Percentiles rank a stretch among this genome's conserved stretches.
Evolutionary conservation across 148 eudicot species (phyloP).

Genomic region (Fagopyrum homotropicum): DNA sequence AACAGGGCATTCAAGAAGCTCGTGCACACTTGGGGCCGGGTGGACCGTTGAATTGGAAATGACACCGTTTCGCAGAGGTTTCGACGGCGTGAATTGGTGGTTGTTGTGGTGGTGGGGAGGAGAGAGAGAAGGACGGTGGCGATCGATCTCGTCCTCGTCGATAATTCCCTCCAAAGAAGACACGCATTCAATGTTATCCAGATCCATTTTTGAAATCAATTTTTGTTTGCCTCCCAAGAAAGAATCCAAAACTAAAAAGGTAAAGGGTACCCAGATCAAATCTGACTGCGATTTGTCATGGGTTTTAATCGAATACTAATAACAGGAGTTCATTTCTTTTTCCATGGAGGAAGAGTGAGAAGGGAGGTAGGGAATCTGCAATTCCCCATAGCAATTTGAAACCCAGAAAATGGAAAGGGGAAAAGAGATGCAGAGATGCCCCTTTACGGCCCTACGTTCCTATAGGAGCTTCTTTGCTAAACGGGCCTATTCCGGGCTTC

Average conservation of each 20-base stretch:
- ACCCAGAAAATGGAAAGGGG: not conserved
- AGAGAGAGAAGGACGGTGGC: constrained; percentile 13
- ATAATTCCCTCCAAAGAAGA: constrained; percentile 45
- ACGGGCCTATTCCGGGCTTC: constrained; percentile 6
- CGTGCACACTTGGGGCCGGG: constrained; percentile 73
- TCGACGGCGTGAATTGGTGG: constrained; percentile 44
- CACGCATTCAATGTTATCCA: constrained; percentile 65
- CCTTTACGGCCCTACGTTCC: not conserved
- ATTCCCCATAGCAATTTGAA: constrained; percentile 8
- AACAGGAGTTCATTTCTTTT: not conserved
- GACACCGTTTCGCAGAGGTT: constrained; percentile 31
- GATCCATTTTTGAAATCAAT: constrained; percentile 39
- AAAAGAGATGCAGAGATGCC: not conserved
- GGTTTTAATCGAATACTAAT: not conserved
- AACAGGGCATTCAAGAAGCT: constrained; percentile 96
- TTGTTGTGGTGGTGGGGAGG: constrained; percentile 24
- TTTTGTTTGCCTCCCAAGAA: not conserved
- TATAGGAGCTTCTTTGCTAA: constrained; percentile 1
- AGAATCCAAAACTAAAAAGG: not conserved
- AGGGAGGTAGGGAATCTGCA: constrained; percentile 15
- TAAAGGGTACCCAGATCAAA: not conserved
- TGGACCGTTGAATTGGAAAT: constrained; percentile 23
- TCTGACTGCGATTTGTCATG: not conserved
- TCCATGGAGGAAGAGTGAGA: not conserved
- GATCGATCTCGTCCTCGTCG: constrained; percentile 54